Percentiles rank a stretch among this genome's conserved stretches.
phyloP scores from a whole-genome alignment of 2,329 filamentous ascomycete species.

The Diplodia mutila region DNA sequence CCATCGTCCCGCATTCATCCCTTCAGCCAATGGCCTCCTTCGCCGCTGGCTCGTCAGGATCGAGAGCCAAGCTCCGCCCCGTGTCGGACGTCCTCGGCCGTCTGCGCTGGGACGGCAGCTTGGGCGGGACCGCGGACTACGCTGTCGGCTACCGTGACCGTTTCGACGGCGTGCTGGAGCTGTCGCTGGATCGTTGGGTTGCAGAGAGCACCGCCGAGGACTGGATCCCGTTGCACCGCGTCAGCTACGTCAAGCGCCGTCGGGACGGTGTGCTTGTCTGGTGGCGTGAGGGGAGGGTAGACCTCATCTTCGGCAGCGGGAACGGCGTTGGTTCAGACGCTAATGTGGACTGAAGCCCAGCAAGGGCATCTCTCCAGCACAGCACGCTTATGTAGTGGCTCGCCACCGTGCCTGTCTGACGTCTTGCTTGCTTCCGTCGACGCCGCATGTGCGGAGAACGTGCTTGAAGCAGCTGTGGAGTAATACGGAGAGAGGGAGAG shows the following conservation, averaged over 20 bases:
- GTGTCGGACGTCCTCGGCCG: constrained; percentile 46
- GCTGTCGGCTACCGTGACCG: constrained; percentile 54
- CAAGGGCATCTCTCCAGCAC: background rate
- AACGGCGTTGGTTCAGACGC: background rate
- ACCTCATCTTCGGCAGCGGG: constrained; percentile 48
- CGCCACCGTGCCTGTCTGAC: background rate
- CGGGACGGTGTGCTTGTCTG: constrained; percentile 43
- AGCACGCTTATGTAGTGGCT: background rate
- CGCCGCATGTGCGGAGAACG: background rate
- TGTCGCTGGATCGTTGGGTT: constrained; percentile 50
- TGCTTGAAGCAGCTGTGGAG: too few relatives aligned
- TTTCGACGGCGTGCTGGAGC: constrained; percentile 50
- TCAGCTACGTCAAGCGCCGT: constrained; percentile 34
- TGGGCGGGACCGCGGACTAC: constrained; percentile 39
- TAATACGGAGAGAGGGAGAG: background rate
- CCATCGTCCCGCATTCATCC: constrained; percentile 4
- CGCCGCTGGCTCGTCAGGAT: background rate
- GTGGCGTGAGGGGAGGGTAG: constrained; percentile 47
- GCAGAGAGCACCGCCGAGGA: constrained; percentile 54
- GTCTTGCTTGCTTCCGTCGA: background rate
- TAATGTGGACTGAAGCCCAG: background rate
- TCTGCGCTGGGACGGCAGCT: constrained; percentile 46
- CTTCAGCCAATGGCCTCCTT: background rate
- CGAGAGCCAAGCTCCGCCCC: constrained; percentile 27
- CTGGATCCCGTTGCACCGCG: constrained; percentile 55